Evolutionary conservation across 306 rosid genomes (phyloP).

Genomic region (Dryas alaskensis): DNA sequence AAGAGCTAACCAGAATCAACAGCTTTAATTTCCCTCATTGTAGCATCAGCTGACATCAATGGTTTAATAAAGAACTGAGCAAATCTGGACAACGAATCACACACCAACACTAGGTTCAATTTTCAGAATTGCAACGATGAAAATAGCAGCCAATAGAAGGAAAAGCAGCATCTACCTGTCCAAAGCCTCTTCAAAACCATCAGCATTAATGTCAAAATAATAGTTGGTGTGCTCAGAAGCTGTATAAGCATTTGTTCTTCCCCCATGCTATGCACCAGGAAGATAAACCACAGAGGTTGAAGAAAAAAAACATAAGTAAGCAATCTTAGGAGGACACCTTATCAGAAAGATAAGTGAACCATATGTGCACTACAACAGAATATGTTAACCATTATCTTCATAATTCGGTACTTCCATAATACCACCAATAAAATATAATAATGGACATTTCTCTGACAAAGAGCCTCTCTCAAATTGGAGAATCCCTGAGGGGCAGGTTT

Average conservation of each 20-base stretch:
- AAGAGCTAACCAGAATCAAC: slow-evolving; percentile 88
- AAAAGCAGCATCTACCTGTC: slow-evolving; percentile 61
- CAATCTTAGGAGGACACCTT: too few relatives aligned
- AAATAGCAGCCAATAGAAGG: slow-evolving; percentile 8
- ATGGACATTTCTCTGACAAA: too few relatives aligned
- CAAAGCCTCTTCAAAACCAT: slow-evolving; percentile 90
- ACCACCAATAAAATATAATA: too few relatives aligned
- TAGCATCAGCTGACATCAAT: slow-evolving; percentile 93
- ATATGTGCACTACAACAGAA: too few relatives aligned
- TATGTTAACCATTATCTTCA: too few relatives aligned
- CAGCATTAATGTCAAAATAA: slow-evolving; percentile 69
- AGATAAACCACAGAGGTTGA: too few relatives aligned
- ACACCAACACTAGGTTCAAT: slow-evolving; percentile 15
- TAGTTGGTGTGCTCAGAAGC: slow-evolving; percentile 71
- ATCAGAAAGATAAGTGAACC: too few relatives aligned
- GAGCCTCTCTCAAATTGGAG: too few relatives aligned
- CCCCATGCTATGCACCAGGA: slow-evolving; percentile 55
- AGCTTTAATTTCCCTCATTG: slow-evolving; percentile 95
- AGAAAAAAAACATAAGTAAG: too few relatives aligned
- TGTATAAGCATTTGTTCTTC: slow-evolving; percentile 89
- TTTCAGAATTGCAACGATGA: background rate
- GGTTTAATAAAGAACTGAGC: slow-evolving; percentile 94
- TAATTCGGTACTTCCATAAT: too few relatives aligned
- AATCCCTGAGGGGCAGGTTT: too few relatives aligned
- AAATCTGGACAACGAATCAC: slow-evolving; percentile 55